These are phyloP conservation scores for Populus deltoides DNA, from an alignment of 345 rosid species.

Conservation along the genomic window DNA sequence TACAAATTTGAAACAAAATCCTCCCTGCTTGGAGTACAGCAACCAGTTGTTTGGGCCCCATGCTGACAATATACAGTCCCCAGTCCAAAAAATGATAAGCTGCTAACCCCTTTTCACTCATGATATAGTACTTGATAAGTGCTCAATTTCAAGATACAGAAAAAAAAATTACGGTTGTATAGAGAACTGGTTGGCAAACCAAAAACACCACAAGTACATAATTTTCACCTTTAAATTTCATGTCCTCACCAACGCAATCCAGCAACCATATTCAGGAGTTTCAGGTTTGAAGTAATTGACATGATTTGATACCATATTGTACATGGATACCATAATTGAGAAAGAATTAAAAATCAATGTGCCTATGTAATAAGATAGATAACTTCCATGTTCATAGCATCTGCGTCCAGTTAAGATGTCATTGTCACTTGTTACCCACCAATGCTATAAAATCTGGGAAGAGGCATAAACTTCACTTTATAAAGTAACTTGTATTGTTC, in stretches of 20 bases:
- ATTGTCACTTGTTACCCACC: neutral
- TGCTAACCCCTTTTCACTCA: neutral
- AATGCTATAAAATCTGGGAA: neutral
- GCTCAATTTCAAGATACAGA: neutral
- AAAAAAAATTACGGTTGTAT: neutral
- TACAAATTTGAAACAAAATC: neutral
- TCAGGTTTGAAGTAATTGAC: neutral
- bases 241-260: neutral
- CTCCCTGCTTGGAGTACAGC: no score
- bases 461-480: neutral
- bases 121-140: neutral
- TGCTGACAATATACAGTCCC: neutral
- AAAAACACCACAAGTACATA: neutral
- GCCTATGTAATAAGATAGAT: neutral
- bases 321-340: neutral
- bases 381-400: neutral
- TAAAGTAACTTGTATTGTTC: neutral
- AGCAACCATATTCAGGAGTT: slow-evolving; percentile 1
- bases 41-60: neutral
- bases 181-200: neutral
- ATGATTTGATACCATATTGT: neutral
- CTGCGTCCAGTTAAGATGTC: neutral
- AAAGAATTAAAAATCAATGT: neutral
- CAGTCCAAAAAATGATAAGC: neutral
- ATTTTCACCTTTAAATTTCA: neutral